Evolutionary conservation across 495 filamentous ascomycete genomes (phyloP), one percentile per base, ranked within the genome.

Genomic region (Evansstolkia leycettana): DNA sequence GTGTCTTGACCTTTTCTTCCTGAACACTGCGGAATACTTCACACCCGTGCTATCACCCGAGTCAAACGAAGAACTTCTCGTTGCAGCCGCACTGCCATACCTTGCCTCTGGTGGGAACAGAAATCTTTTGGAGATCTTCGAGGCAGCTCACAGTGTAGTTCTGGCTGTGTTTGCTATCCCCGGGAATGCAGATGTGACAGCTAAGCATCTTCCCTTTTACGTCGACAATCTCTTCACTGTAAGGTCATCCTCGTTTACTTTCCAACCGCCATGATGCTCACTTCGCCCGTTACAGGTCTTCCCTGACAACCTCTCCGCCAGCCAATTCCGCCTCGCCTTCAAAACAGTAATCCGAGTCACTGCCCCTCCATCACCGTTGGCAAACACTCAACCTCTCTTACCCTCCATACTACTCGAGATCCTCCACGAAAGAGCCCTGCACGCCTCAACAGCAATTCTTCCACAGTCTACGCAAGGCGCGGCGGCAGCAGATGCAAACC

Each of bases 251-350:
- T 8, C 13, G 12, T 18, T 37, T 24, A 34, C 2, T 12, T 31
- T 15, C n/a, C 4, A 2, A 26, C 17, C 28, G 8, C 16, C 7
- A 19, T 14, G 3, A n/a, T 38, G 33, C 39, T 58, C 27, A 59
- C 27, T 1, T 5, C 17, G 1, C 4, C 28, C 18, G 16, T 13
- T 6, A 37, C 26, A 71, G 51, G 71, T 82, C 7, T 98, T 95
- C 57, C 92, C 90, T 2, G 45, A 65, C 5, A 82, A 82, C 41
- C 75, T 98, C 11, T 89, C 85, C 1, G 72, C 80, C 2, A 74
- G 86, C 5, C 90, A 98, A 62, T 96, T 98, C 61, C 76, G 89
- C 25, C 70, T 96, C 11, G 90, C 89, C 15, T 88, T 94, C 70
- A 86, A 83, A 52, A 89, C 85, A 6, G 64, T 96, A 34, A 73